phyloP scores from a whole-genome alignment of 306 rosid species.

The Aeschynomene evenia region DNA sequence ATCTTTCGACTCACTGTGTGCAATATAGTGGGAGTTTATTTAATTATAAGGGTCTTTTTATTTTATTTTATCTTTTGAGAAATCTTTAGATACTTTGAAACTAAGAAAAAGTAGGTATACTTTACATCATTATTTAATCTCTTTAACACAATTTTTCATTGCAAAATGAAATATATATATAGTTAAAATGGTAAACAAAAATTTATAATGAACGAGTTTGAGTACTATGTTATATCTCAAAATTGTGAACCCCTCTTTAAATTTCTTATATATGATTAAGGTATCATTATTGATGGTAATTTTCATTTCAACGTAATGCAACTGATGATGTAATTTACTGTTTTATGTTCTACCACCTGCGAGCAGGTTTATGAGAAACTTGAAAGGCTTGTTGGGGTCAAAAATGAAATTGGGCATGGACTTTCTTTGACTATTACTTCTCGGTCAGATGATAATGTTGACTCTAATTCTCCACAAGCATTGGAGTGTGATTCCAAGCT shows the following conservation, averaged over 20 bases:
- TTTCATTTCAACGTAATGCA: background rate
- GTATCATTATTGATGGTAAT: background rate
- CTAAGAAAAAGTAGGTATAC: no score
- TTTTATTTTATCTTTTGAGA: no score
- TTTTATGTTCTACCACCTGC: constrained; percentile 42
- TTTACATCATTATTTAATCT: no score
- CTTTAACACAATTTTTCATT: no score
- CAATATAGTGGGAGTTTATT: no score
- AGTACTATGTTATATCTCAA: background rate
- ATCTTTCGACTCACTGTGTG: no score
- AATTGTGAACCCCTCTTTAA: background rate
- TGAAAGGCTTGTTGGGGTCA: constrained; percentile 60
- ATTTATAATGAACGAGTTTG: no score
- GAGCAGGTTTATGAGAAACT: constrained; percentile 55
- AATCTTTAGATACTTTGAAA: no score
- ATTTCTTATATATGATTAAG: background rate
- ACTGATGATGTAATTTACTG: background rate
- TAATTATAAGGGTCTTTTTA: no score
- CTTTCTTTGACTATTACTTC: constrained; percentile 60
- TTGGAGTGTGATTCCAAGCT: constrained; percentile 63
- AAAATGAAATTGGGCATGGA: constrained; percentile 55
- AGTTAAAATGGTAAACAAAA: no score
- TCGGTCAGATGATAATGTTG: constrained; percentile 43
- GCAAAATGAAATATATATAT: no score
- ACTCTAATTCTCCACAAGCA: constrained; percentile 6